phyloP scores from a whole-genome alignment of 139 green algal species.

The Chlamydomonas sp. region DNA sequence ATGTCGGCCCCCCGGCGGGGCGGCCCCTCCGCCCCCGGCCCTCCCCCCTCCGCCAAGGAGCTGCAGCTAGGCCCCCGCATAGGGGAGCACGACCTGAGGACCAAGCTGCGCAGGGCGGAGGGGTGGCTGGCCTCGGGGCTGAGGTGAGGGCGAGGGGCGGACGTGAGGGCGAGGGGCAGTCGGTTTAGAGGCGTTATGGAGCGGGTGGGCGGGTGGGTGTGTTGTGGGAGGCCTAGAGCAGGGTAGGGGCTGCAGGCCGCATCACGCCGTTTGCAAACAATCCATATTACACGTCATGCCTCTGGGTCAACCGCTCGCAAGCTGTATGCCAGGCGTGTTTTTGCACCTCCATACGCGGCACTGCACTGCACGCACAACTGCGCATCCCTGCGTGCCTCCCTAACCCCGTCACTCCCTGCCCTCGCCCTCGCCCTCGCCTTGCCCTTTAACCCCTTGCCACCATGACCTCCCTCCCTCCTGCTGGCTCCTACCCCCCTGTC shows the following conservation, averaged over 20 bases:
- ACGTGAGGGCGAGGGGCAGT: neutral
- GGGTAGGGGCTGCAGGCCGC: too few species aligned
- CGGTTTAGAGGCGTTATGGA: neutral
- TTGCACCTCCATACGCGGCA: too few species aligned
- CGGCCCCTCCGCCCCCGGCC: too few species aligned
- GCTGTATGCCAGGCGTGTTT: too few species aligned
- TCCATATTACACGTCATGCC: too few species aligned
- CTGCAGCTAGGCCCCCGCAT: conserved; percentile 16
- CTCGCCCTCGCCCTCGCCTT: neutral
- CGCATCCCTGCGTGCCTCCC: too few species aligned
- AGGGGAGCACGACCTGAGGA: conserved; percentile 10
- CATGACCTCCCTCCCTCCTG: neutral
- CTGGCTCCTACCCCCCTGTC: neutral
- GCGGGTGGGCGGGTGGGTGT: neutral
- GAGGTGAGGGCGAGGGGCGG: neutral
- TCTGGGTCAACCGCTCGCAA: too few species aligned
- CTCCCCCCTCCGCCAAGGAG: neutral
- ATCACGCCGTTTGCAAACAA: too few species aligned
- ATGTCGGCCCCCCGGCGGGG: too few species aligned
- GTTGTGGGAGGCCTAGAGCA: neutral
- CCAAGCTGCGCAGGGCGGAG: conserved; percentile 12
- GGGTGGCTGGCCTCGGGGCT: conserved; percentile 22
- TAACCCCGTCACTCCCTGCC: too few species aligned
- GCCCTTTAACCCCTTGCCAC: neutral
- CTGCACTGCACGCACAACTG: too few species aligned